phyloP scores from a whole-genome alignment of 179 eudicot species.

The Spergularia azorica region DNA sequence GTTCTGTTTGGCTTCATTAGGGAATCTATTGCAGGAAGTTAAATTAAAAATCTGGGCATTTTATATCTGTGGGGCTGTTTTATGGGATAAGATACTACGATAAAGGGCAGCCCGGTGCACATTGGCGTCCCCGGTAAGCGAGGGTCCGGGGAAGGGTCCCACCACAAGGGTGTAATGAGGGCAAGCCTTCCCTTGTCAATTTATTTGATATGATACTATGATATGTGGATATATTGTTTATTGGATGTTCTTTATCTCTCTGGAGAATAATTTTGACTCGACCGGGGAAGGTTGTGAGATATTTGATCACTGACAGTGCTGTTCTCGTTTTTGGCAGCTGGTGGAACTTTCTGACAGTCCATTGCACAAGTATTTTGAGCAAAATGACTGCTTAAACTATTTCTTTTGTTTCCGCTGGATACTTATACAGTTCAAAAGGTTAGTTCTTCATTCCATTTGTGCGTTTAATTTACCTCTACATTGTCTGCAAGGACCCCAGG shows the following conservation, averaged over 20 bases:
- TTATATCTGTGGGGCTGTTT: background rate
- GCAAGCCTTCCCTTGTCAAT: too few species aligned
- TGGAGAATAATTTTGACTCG: too few species aligned
- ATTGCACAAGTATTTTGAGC: constrained; percentile 72
- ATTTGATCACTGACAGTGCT: constrained; percentile 20
- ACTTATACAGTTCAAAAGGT: constrained; percentile 92
- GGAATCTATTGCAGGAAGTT: background rate
- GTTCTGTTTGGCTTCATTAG: background rate
- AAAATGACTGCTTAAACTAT: constrained; percentile 89
- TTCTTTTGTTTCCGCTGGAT: constrained; percentile 99
- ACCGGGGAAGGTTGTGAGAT: background rate
- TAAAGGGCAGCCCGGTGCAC: too few species aligned
- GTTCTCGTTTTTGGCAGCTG: constrained; percentile 50
- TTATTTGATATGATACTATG: background rate
- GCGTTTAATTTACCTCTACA: background rate
- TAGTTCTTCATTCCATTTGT: constrained; percentile 14
- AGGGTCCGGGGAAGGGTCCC: too few species aligned
- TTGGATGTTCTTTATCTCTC: background rate
- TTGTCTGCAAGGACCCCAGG: background rate
- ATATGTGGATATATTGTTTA: background rate
- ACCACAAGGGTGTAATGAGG: too few species aligned
- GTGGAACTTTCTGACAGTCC: constrained; percentile 87
- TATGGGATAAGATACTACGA: background rate
- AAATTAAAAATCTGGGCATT: too few species aligned
- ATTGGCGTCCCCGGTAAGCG: too few species aligned